Evolutionary conservation across 1,284 basidiomycete species (phyloP), one percentile per base, ranked within the genome.

Genomic region (Ustilago tritici): DNA sequence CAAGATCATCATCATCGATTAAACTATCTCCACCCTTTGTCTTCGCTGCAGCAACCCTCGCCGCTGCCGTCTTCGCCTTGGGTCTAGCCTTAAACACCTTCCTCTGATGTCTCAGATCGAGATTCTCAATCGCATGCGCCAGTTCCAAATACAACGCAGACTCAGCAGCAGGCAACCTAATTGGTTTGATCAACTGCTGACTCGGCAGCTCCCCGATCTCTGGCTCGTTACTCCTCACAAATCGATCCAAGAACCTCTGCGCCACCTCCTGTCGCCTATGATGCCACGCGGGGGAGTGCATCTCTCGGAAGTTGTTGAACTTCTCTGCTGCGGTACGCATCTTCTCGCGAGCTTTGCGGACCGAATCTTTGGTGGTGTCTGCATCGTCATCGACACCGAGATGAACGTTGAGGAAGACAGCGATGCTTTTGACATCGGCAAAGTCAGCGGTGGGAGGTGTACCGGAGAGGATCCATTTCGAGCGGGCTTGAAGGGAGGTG

Each of bases 261-360:
- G 93, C 95, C 17, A 95, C 88, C 67, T 91, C 88, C 82, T 95
- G 92, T 9, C 95, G 91, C 78, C 94, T 92, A 1, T 91, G 91
- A 84, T 97, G 95, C 95, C 95, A 98, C 75, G 95, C 93, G 23
- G 93, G 87, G 52, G 92, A 95, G 82, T 94, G 95, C 19, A 95
- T 92, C 83, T 98, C 95, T 34, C 95, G 91, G 91, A 95, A 98
- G 0, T 95, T 95, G 86, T 97, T 94, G 90, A 98, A 98, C 78
- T 91, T 91, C 85, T 98, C 95, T 56, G 93, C 94, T 65, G 91
- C 93, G 5, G 95, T 96, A 82, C 93, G 92, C 69, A 95, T 94
- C 69, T 91, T 90, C 54, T 90, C 90, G 8, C 94, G 90, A 81
- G 92, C 92, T 88, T 94, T 94, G 23, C 80, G 65, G 7, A 80